Evolutionary conservation across 202 grass and related monocot species (phyloP).

Genomic region (Elaeis oleifera): DNA sequence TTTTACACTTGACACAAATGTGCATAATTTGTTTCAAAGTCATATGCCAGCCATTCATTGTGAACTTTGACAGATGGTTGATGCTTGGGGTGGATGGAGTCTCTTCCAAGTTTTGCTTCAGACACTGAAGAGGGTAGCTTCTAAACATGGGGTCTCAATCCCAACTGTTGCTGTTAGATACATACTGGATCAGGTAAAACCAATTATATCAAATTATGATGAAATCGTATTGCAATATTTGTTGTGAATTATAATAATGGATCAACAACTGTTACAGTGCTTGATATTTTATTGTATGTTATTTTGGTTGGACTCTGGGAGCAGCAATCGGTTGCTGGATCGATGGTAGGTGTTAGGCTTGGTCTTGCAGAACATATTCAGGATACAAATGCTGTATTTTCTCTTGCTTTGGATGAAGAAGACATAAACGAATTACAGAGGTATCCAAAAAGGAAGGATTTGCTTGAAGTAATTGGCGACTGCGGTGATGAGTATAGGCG

Average conservation of each 20-base stretch:
- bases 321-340: conserved; percentile 51
- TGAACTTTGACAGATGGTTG: conserved; percentile 62
- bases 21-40: too few species aligned
- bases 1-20: too few species aligned
- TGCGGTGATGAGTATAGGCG: conserved; percentile 78
- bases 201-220: neutral
- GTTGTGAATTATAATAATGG: neutral
- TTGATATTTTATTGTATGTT: neutral
- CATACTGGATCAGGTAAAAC: conserved; percentile 73
- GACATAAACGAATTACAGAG: conserved; percentile 65
- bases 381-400: conserved; percentile 65
- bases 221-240: neutral
- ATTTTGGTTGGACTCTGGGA: neutral
- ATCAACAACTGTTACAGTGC: neutral
- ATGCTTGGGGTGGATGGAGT: conserved; percentile 94
- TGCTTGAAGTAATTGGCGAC: conserved; percentile 71
- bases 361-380: conserved; percentile 77
- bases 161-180: conserved; percentile 84
- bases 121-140: conserved; percentile 68
- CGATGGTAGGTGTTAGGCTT: conserved; percentile 83
- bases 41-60: neutral
- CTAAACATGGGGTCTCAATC: conserved; percentile 74
- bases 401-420: conserved; percentile 70
- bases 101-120: conserved; percentile 88
- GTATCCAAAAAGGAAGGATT: conserved; percentile 59